These are phyloP conservation scores for Penicillium sp. DNA, from an alignment of 2,329 filamentous ascomycete genomes.

Conservation along the genomic window DNA sequence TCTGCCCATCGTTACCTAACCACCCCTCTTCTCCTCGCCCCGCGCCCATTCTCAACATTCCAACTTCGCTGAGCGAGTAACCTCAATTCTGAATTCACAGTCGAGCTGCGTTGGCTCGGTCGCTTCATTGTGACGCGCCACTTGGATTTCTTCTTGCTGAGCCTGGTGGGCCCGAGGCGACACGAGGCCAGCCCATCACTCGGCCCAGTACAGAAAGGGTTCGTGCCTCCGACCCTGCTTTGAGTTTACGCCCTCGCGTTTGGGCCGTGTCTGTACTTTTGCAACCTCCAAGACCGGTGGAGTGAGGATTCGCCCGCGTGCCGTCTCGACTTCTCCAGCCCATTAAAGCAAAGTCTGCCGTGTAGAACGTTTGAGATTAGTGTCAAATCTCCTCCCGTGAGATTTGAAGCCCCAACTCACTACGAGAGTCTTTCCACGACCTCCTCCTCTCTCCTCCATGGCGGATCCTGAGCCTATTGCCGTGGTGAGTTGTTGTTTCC, in stretches of 20 bases:
- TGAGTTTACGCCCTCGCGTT: conserved; percentile 6
- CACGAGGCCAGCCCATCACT: background rate
- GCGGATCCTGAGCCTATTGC: conserved; percentile 4
- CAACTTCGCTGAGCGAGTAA: background rate
- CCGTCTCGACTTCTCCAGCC: background rate
- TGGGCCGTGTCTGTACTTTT: conserved; percentile 7
- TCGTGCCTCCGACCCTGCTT: conserved; percentile 3
- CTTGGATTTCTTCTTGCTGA: background rate
- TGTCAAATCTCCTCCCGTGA: background rate
- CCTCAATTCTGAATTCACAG: background rate
- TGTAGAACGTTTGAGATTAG: conserved; percentile 1
- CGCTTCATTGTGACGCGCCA: background rate
- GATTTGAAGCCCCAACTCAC: background rate
- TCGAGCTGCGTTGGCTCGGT: background rate
- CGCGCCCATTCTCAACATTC: background rate
- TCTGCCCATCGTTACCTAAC: background rate
- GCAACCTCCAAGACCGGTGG: background rate
- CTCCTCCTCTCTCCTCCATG: background rate
- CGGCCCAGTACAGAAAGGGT: conserved; percentile 5
- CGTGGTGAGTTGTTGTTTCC: background rate
- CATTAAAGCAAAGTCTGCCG: conserved; percentile 8
- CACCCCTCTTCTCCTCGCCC: background rate
- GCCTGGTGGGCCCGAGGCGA: background rate
- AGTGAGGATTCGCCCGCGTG: background rate
- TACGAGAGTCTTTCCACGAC: background rate